These are phyloP conservation scores for Nigrograna mackinnonii DNA, from an alignment of 2,329 filamentous ascomycete genomes.

Conservation along the genomic window DNA sequence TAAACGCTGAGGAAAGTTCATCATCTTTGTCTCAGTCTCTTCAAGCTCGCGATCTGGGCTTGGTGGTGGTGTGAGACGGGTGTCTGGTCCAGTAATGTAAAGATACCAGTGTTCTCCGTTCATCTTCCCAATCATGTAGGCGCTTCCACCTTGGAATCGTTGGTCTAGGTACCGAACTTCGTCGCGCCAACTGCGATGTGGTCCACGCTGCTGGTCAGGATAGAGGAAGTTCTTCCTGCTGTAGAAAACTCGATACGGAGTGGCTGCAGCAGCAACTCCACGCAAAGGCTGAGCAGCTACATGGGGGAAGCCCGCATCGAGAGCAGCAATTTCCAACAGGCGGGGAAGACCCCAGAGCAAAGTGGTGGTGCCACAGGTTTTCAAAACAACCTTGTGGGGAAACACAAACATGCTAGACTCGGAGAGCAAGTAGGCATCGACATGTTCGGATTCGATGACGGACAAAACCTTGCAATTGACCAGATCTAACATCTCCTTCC, in stretches of 20 bases:
- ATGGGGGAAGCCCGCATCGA: slow-evolving; percentile 86
- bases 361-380: slow-evolving; percentile 97
- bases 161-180: slow-evolving; percentile 92
- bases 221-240: slow-evolving; percentile 98
- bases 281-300: slow-evolving; percentile 68
- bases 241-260: slow-evolving; percentile 95
- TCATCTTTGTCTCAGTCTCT: slow-evolving; percentile 60
- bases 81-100: slow-evolving; percentile 89
- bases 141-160: slow-evolving; percentile 88
- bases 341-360: slow-evolving; percentile 86
- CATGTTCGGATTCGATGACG: slow-evolving; percentile 86
- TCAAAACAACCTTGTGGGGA: slow-evolving; percentile 98
- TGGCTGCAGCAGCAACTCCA: slow-evolving; percentile 75
- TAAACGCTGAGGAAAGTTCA: slow-evolving; percentile 63
- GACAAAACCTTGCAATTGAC: slow-evolving; percentile 99
- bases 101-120: slow-evolving; percentile 99
- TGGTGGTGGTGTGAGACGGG: slow-evolving; percentile 76
- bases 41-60: slow-evolving; percentile 64
- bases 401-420: slow-evolving; percentile 99
- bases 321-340: slow-evolving; percentile 87
- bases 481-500: slow-evolving; percentile 96
- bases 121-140: slow-evolving; percentile 99
- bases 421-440: slow-evolving; percentile 95
- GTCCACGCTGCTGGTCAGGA: slow-evolving; percentile 89
- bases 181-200: slow-evolving; percentile 96